Percentiles rank a stretch among this genome's conserved stretches.
These are phyloP conservation scores for Gomphus bonarii DNA, from an alignment of 1,284 basidiomycete genomes.

Conservation along the genomic window DNA sequence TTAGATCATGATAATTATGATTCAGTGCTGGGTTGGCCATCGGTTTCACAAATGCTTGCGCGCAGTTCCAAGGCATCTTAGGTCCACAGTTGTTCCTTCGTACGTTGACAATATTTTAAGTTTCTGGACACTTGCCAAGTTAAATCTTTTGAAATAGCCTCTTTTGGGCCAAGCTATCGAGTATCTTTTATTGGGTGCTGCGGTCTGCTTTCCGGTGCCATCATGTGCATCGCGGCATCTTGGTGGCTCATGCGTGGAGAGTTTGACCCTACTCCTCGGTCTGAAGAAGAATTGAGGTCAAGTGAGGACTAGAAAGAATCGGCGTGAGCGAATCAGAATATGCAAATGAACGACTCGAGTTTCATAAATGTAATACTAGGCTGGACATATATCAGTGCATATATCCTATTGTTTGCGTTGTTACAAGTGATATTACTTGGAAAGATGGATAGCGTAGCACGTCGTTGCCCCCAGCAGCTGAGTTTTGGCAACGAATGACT, in stretches of 20 bases:
- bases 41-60: background rate
- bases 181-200: background rate
- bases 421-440: no score
- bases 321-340: background rate
- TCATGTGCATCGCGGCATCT: background rate
- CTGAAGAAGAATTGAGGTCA: background rate
- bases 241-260: background rate
- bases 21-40: constrained; percentile 1
- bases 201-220: background rate
- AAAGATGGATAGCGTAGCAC: no score
- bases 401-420: no score
- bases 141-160: background rate
- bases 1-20: background rate
- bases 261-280: background rate
- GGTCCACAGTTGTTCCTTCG: background rate
- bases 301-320: background rate
- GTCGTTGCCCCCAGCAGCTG: no score
- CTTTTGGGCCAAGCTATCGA: background rate
- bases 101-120: background rate
- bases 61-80: background rate
- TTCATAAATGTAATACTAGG: no score
- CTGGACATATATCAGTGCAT: no score
- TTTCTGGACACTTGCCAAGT: background rate
- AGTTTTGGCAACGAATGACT: no score
- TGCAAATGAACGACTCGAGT: no score